Evolutionary conservation across 768 basidiomycete species (phyloP).

Genomic region (Podaxis sp.): DNA sequence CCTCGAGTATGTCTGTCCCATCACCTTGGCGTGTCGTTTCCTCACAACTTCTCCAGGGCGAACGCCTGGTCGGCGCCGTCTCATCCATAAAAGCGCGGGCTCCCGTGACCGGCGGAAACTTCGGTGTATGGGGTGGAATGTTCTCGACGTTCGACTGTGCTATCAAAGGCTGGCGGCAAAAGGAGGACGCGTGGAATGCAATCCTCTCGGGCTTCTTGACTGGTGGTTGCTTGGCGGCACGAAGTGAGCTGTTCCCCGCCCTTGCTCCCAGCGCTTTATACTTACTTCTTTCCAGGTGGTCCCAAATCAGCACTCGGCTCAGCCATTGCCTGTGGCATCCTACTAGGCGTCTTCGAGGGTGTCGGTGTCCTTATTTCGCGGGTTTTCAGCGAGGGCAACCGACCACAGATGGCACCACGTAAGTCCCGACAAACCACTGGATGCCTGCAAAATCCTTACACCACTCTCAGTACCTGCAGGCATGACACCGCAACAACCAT

Average conservation of each 20-base stretch:
- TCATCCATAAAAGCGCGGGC: slow-evolving; percentile 98
- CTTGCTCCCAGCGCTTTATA: slow-evolving; percentile 8
- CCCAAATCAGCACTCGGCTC: slow-evolving; percentile 88
- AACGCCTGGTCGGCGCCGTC: slow-evolving; percentile 89
- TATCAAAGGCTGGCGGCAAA: slow-evolving; percentile 94
- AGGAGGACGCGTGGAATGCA: slow-evolving; percentile 99
- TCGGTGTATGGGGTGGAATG: slow-evolving; percentile 95
- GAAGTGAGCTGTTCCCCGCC: slow-evolving; percentile 63
- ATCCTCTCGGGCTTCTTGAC: slow-evolving; percentile 99
- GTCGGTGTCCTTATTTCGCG: slow-evolving; percentile 91
- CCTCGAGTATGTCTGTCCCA: slow-evolving; percentile 65
- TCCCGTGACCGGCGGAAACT: slow-evolving; percentile 97
- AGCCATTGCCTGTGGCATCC: slow-evolving; percentile 94
- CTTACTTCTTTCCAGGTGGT: slow-evolving; percentile 59
- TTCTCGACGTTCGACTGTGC: slow-evolving; percentile 99
- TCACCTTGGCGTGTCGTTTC: slow-evolving; percentile 11
- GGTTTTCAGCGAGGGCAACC: slow-evolving; percentile 80
- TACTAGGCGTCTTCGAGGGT: slow-evolving; percentile 93
- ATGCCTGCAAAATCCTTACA: not conserved
- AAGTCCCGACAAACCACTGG: slow-evolving; percentile 31
- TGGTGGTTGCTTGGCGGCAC: slow-evolving; percentile 90
- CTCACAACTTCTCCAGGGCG: slow-evolving; percentile 57
- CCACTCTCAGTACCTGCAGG: slow-evolving; percentile 57
- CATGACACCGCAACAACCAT: slow-evolving; percentile 49
- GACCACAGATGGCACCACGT: slow-evolving; percentile 82